phyloP scores from a whole-genome alignment of 306 rosid species.

The Adenanthera pavonina region DNA sequence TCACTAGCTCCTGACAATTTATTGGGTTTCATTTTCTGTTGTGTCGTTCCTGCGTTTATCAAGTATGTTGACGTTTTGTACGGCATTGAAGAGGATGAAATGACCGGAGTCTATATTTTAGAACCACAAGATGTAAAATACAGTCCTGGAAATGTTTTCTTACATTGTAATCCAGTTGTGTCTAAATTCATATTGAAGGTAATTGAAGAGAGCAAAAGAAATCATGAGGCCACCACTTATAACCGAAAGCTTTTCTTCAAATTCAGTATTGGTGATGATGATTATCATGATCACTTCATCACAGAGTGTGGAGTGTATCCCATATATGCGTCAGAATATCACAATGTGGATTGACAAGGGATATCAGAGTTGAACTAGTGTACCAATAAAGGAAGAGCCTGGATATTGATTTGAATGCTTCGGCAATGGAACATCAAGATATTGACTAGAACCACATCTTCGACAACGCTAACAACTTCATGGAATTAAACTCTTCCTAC shows the following conservation, averaged over 20 bases:
- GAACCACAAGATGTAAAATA: no score
- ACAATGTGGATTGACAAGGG: not conserved
- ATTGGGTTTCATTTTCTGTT: not conserved
- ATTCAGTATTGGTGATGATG: not conserved
- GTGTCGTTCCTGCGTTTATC: not conserved
- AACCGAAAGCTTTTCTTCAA: not conserved
- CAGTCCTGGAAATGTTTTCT: constrained; percentile 30
- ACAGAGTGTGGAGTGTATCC: not conserved
- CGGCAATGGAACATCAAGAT: no score
- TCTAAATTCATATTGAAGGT: not conserved
- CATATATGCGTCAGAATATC: not conserved
- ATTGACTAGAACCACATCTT: not conserved
- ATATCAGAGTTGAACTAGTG: not conserved
- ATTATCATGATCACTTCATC: not conserved
- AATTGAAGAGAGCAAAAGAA: not conserved
- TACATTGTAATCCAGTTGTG: not conserved
- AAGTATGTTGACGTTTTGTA: no score
- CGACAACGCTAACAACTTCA: not conserved
- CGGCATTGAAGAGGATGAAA: not conserved
- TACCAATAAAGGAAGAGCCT: not conserved
- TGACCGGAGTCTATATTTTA: not conserved
- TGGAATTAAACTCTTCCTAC: no score
- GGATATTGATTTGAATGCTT: not conserved
- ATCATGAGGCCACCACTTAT: not conserved
- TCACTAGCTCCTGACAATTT: not conserved